Evolutionary conservation across 495 filamentous ascomycete genomes (phyloP).

Genomic region (Corynascus novoguineensis): DNA sequence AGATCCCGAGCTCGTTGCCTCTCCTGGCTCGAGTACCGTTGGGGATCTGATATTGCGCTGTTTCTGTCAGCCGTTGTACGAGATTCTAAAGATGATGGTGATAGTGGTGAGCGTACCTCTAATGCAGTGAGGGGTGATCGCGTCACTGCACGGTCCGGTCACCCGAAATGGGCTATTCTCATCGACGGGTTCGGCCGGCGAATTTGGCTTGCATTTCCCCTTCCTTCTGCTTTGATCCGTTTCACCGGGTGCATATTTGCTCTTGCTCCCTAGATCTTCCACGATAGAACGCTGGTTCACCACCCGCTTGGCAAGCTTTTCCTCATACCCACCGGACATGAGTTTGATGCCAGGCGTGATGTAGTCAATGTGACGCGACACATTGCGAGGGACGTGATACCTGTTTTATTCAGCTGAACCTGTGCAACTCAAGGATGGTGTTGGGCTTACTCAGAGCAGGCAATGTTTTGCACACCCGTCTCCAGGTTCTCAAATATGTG

Average conservation of each 20-base stretch:
- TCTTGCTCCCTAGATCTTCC: not conserved
- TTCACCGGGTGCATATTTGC: not conserved
- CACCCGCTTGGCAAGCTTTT: conserved; percentile 15
- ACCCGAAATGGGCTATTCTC: conserved; percentile 13
- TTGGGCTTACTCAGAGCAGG: conserved; percentile 22
- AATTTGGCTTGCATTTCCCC: conserved; percentile 16
- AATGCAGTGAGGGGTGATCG: conserved; percentile 32
- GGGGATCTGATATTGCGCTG: conserved; percentile 33
- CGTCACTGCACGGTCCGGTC: conserved; percentile 24
- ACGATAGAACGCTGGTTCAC: not conserved
- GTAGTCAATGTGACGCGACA: conserved; percentile 54
- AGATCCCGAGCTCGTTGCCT: conserved; percentile 35
- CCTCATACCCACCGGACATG: conserved; percentile 13
- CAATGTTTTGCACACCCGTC: conserved; percentile 26
- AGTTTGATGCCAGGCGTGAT: conserved; percentile 52
- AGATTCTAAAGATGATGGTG: not conserved
- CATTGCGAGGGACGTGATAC: conserved; percentile 50
- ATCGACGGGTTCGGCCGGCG: conserved; percentile 9
- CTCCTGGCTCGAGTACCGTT: conserved; percentile 23
- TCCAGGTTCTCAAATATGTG: conserved; percentile 46
- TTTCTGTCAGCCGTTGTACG: not conserved
- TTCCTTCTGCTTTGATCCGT: not conserved
- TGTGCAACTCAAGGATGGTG: too few relatives aligned
- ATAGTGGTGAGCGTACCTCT: conserved; percentile 23
- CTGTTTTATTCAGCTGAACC: not conserved